Percentiles rank a stretch among this genome's conserved stretches.
Conservation (phyloP, 2,329 filamentous ascomycete genomes). For the Pseudogymnoascus sp. region DNA sequence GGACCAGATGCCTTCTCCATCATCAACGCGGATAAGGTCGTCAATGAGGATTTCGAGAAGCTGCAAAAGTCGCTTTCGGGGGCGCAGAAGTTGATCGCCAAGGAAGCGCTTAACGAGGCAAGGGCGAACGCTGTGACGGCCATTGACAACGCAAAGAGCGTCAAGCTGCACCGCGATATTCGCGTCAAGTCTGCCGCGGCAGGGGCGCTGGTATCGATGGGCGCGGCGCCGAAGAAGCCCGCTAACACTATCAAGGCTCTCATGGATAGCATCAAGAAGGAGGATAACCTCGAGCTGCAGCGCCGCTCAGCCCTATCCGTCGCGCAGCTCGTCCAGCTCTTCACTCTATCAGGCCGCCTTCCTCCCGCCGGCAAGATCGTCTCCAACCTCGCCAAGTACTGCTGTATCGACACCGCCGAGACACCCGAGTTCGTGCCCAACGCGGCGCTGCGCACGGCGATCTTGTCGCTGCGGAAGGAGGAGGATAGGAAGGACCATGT, state of each 20-base stretch:
- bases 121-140: slow-evolving; percentile 61
- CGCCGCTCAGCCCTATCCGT: slow-evolving; percentile 79
- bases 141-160: slow-evolving; percentile 69
- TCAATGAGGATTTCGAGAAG: slow-evolving; percentile 77
- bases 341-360: slow-evolving; percentile 70
- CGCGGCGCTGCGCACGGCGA: slow-evolving; percentile 66
- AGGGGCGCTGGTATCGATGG: slow-evolving; percentile 81
- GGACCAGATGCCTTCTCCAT: slow-evolving; percentile 90
- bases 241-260: slow-evolving; percentile 88
- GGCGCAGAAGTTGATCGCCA: slow-evolving; percentile 76
- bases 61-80: slow-evolving; percentile 85
- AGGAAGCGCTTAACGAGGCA: slow-evolving; percentile 71
- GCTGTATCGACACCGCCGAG: slow-evolving; percentile 93
- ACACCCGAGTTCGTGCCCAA: slow-evolving; percentile 92
- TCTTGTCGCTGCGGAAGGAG: slow-evolving; percentile 92
- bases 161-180: slow-evolving; percentile 76
- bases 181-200: slow-evolving; percentile 82
- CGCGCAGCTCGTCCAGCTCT: slow-evolving; percentile 75
- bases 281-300: slow-evolving; percentile 86
- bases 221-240: slow-evolving; percentile 84
- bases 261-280: slow-evolving; percentile 96
- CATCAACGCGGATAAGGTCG: slow-evolving; percentile 77
- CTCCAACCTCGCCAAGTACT: slow-evolving; percentile 92
- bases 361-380: slow-evolving; percentile 94
- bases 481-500: slow-evolving; percentile 90